Base-by-base conservation (phyloP, 1,139 yeast genomes). In the Geotrichum cucujoidarum region DNA sequence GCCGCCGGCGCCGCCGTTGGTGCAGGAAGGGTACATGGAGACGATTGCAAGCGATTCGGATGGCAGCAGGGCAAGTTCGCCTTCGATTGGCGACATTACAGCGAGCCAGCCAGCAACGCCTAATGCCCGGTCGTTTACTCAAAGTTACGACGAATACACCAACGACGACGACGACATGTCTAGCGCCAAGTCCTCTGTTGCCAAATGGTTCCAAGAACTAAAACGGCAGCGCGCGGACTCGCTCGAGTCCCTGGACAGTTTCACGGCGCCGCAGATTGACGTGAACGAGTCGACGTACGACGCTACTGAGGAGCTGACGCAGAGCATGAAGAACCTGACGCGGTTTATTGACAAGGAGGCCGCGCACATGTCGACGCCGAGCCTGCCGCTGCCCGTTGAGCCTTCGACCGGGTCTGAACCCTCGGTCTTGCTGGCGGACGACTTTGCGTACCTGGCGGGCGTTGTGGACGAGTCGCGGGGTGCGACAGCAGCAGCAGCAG, bases 401-500 rank as follows among this genome's bases (percentile, higher is more conserved):
- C 14, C 33, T 16, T 11, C 24, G 6, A 33, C 50, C 5, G 32
- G 20, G 10, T 48, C 51, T 7, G 44, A 36, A 17, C 17, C n/a
- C 17, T 48, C 51, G 14, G 35, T 44, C 8, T 30, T 36, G 4
- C 35, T 48, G 8, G 21, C 33, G n/a, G 51, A 42, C 10, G 51
- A 48, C 32, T 48, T 48, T 42, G 25, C 46, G 10, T 48, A 48
- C 22, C 41, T 48, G n/a, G 45, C 45, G 3, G 40, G 34, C 8
- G 16, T 46, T 32, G 40, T 45, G 7, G 35, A 27, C 8, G 35
- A 17, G 6, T 16, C 27, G 16, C 34, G 14, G 17, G 24, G 21
- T 3, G 20, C 7, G 22, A 21, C n/a, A 2, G 24, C 17, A 5
- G 18, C 14, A 14, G 18, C 13, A n/a, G 16, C 25, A 11, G 14